Evolutionary conservation across 208 protist genomes (phyloP), one percentile per base, ranked within the genome.

Genomic region (Acanthamoeba healyi): DNA sequence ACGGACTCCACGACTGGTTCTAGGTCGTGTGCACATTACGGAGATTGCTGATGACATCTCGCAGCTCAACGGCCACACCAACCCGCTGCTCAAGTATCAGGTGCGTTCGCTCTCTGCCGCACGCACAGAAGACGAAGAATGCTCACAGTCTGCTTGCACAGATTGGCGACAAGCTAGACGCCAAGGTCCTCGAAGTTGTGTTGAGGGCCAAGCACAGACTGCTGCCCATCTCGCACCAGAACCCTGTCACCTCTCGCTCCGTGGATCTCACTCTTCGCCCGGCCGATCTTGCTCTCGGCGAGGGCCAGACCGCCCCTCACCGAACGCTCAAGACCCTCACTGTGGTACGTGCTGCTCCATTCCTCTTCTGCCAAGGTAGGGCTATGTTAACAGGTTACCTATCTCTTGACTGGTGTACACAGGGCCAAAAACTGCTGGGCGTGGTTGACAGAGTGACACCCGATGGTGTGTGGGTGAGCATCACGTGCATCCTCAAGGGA

Each of bases 171-270:
- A 3, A 10, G 14, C 0, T 93, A 12, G 65, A 93, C 5, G 89
- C 65, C 58, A 93, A 93, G 89, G 89, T 93, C 2, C 44, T 93
- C 63, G 14, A 56, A 15, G 65, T 93, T 15, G 89, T 93, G 38
- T 29, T 84, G 49, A 79, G 44, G 44, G 89, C 89, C 32, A 74
- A 56, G 40, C 89, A 93, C 67, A 44, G 70, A 19, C 51, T 84
- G 42, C 89, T 93, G 38, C 89, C 89, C 58, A 93, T 93, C n/a
- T 93, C 89, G 29, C 89, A 93, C 42, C 34, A 93, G 49, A 93
- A 93, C 49, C 89, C 89, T 0, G 89, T 82, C 38, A 44, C 36
- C 40, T 93, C 89, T 0, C 89, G 26, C 42, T 82, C 65, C 1
- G 67, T 81, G 32, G 89, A 93, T 15, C 67, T 93, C 89, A 93